Evolutionary conservation across 352 stramenopile species (phyloP).

Genomic region (Thalassiosira pacifica): DNA sequence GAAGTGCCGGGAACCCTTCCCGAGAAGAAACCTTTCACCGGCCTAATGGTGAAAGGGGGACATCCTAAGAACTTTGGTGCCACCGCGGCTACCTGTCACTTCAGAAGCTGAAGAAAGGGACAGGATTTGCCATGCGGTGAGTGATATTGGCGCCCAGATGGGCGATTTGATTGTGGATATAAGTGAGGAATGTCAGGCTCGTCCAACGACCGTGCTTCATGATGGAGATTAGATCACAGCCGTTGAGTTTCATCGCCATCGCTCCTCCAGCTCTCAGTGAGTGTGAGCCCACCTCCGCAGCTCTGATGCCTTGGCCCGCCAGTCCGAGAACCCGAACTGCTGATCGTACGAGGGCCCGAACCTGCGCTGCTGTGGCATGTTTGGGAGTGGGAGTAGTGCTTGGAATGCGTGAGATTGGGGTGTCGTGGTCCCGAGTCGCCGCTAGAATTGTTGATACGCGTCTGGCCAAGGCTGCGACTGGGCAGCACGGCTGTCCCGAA

Average conservation of each 20-base stretch:
- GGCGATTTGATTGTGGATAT: constrained; percentile 5
- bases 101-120: no score
- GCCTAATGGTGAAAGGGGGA: background rate
- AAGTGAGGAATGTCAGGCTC: background rate
- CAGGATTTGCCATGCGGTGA: background rate
- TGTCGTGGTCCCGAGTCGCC: background rate
- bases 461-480: background rate
- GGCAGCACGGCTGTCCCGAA: background rate
- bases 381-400: background rate
- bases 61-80: background rate
- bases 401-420: background rate
- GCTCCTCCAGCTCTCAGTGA: background rate
- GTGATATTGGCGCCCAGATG: background rate
- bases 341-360: background rate
- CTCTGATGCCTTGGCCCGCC: background rate
- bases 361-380: background rate
- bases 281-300: background rate
- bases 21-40: background rate
- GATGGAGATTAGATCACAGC: no score
- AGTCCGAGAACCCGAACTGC: background rate
- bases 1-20: background rate
- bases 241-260: background rate
- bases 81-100: background rate
- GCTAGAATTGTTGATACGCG: background rate
- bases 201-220: background rate